Evolutionary conservation across 208 protist genomes (phyloP), one percentile per base, ranked within the genome.

Genomic region (Wallacemonas sp.): DNA sequence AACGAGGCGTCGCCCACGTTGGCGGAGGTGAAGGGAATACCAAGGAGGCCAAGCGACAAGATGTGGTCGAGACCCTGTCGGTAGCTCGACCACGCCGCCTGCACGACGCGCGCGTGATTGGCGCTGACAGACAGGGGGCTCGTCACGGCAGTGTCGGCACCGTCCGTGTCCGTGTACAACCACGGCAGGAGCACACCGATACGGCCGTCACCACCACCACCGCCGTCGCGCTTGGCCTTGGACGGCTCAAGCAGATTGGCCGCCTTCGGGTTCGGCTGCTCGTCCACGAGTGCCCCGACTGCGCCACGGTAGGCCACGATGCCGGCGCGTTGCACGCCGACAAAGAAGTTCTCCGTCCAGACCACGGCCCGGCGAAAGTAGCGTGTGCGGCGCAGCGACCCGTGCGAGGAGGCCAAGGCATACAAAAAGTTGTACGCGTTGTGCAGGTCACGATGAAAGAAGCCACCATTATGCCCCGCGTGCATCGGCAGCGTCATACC

Each of bases 311-410:
- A 28, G 91, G 97, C 98, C 31, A 97, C 78, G 7, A 97, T 92
- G n/a, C 82, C 97, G 65, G 92, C 94, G 31, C 93, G 81, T 79
- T 99, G 98, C 0, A 89, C 89, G 22, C 98, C 98, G 0, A 97
- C 93, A 72, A 98, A 99, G 86, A 98, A 99, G 14, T 93, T 90
- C 61, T 97, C 82, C 2, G 97, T 93, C 16, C 99, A 80, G 12
- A 98, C 81, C 65, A 99, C 98, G 16, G 97, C 95, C 5, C 98
- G 90, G 25, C 72, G 50, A 20, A 72, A 38, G 57, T 79, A 74
- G 59, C 61, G 49, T 31, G 62, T 84, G 52, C 96, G 79, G 2
- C 66, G 59, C 38, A 96, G 45, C 25, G 93, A 76, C 20, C 97
- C 97, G 20, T 93, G 44, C 62, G 80, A 76, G 20, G 75, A 76